Base-by-base conservation (phyloP, 768 basidiomycete species). In the Kwoniella europaea region DNA sequence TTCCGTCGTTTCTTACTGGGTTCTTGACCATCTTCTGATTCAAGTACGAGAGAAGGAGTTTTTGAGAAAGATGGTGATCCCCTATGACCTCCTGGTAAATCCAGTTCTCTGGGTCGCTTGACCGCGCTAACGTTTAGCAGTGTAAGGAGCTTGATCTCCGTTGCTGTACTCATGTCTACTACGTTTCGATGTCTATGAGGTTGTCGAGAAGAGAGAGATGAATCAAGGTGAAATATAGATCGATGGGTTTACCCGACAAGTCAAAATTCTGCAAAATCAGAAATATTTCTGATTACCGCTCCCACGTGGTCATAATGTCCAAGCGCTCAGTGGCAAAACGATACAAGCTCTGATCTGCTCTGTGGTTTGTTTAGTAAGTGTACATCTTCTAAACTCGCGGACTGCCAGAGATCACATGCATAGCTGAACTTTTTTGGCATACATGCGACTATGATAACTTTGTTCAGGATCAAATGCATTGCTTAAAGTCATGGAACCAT, bases 61-160 rank as follows among this genome's bases (percentile, higher is more conserved):
- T 53, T 58, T 9, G 46, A 46, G 10, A 22, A 59, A n/a, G 44
- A 41, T 20, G 74, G 72, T 44, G 76, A 69, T 46, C 75, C 74
- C 53, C 78, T 65, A 60, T 79, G 71, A 29, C 78, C 82, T 12
- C 82, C 82, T 27, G 82, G 82, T 10, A 70, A 10, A 64, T 83
- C 82, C 29, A 75, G 65, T 18, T 79, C 81, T 15, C 74, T 56
- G 20, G 82, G 82, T 27, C 73, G 63, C 79, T 90, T 93, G 3
- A 90, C 89, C 0, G 92, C 92, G 43, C 92, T 93, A 3, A 94
- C 91, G 80, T 97, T 98, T 4, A 97, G 86, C 1, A 97, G 88
- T 0, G 94, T 96, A 35, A 97, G 84, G 0, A 97, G 88, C 61
- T 89, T 90, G 56, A 84, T 68, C 50, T 82, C 78, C 20, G 78